Evolutionary conservation across 768 basidiomycete species (phyloP).

Genomic region (Xerocomus potaroensis): DNA sequence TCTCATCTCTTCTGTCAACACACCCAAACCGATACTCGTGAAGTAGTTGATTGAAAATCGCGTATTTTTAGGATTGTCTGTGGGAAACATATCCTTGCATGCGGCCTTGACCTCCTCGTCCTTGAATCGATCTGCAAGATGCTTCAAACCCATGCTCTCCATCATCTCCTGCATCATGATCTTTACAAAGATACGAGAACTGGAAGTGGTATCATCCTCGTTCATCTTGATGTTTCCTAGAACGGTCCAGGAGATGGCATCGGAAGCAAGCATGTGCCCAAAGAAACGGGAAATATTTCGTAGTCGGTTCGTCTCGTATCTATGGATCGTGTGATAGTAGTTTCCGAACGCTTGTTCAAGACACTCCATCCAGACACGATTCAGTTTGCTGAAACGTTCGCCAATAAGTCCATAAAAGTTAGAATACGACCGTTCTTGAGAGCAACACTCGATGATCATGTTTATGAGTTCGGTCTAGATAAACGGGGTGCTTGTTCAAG

Average conservation of each 20-base stretch:
- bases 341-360: slow-evolving; percentile 83
- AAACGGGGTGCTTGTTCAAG: background rate
- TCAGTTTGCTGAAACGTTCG: slow-evolving; percentile 95
- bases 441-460: slow-evolving; percentile 99
- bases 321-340: slow-evolving; percentile 96
- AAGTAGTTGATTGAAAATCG: slow-evolving; percentile 98
- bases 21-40: slow-evolving; percentile 89
- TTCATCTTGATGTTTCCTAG: slow-evolving; percentile 87
- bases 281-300: slow-evolving; percentile 98
- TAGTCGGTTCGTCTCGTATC: slow-evolving; percentile 97
- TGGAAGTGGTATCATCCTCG: slow-evolving; percentile 96
- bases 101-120: slow-evolving; percentile 75
- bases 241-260: slow-evolving; percentile 86
- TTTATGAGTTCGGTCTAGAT: slow-evolving; percentile 90
- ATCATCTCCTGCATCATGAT: slow-evolving; percentile 94
- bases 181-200: slow-evolving; percentile 95
- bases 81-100: slow-evolving; percentile 87
- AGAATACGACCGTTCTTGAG: slow-evolving; percentile 96
- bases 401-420: slow-evolving; percentile 96
- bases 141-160: slow-evolving; percentile 89
- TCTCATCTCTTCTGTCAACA: slow-evolving; percentile 93
- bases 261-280: slow-evolving; percentile 83
- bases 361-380: slow-evolving; percentile 88
- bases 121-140: slow-evolving; percentile 83
- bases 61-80: slow-evolving; percentile 95